Conservation (phyloP, 2,329 filamentous ascomycete species). For the Claviceps sorghi region DNA sequence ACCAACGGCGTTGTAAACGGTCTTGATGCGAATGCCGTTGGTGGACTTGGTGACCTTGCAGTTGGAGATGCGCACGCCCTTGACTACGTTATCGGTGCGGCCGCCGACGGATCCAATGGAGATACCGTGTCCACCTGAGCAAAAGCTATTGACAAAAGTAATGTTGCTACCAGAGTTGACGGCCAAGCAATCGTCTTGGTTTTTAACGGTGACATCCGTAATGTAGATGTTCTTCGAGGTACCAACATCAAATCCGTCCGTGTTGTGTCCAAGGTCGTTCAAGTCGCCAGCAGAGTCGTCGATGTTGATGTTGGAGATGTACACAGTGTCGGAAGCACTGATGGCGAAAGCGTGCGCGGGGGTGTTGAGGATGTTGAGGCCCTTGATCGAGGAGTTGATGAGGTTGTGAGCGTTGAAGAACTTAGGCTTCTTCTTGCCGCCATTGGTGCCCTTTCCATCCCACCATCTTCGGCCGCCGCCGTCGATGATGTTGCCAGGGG, state of each 20-base stretch:
- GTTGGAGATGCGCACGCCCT: neutral
- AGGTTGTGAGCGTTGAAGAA: constrained; percentile 35
- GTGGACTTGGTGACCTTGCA: neutral
- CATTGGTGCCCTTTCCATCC: constrained; percentile 44
- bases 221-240: neutral
- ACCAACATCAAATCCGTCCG: neutral
- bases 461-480: constrained; percentile 44
- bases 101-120: constrained; percentile 2
- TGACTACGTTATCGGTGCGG: neutral
- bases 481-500: constrained; percentile 28
- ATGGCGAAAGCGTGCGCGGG: neutral
- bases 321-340: neutral
- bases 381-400: constrained; percentile 4
- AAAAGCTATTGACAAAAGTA: neutral
- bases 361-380: neutral
- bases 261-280: neutral
- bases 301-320: neutral
- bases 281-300: neutral
- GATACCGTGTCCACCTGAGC: neutral
- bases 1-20: neutral
- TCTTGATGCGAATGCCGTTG: constrained; percentile 1
- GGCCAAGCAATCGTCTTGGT: constrained; percentile 2
- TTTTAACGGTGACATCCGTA: neutral
- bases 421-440: constrained; percentile 49
- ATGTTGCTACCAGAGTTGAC: constrained; percentile 1